Conservation (phyloP, 1,284 basidiomycete species). For the Pseudozyma flocculosa region DNA sequence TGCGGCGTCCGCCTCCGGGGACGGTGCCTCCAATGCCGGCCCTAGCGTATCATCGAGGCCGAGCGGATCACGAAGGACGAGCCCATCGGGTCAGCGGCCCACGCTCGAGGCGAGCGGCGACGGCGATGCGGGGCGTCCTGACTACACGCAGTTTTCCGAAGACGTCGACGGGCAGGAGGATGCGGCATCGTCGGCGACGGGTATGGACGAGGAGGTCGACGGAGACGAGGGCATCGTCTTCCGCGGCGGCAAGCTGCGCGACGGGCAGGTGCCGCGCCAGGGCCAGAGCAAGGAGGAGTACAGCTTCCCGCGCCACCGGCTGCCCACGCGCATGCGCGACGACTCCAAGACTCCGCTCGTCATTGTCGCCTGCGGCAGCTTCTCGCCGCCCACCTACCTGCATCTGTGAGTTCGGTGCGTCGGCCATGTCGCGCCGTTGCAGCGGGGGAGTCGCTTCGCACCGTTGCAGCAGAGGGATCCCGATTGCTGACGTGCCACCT, state of each 20-base stretch:
- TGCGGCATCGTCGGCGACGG: constrained; percentile 24
- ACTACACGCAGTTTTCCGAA: constrained; percentile 34
- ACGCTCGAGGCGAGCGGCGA: neutral
- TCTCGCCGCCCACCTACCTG: constrained; percentile 65
- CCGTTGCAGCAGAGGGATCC: too few species aligned
- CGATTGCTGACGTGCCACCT: too few species aligned
- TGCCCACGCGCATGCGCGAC: constrained; percentile 54
- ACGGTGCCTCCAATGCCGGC: too few species aligned
- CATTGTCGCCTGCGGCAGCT: constrained; percentile 64
- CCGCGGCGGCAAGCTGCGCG: constrained; percentile 6
- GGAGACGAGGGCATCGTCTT: constrained; percentile 12
- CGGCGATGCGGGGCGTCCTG: constrained; percentile 4
- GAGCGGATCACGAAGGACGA: constrained; percentile 13
- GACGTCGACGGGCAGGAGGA: constrained; percentile 38
- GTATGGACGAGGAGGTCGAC: constrained; percentile 44
- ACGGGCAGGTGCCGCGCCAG: constrained; percentile 38
- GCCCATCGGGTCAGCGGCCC: neutral
- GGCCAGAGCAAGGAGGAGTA: constrained; percentile 49
- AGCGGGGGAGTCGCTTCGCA: too few species aligned
- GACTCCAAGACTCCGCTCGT: constrained; percentile 54
- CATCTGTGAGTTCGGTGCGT: constrained; percentile 63
- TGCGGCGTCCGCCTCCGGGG: too few species aligned
- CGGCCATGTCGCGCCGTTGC: too few species aligned
- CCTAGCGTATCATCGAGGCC: neutral
- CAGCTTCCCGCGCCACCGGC: constrained; percentile 50